Base-by-base conservation (phyloP, 805 yeast genomes). In the Kluyveromyces wickerhamii region DNA sequence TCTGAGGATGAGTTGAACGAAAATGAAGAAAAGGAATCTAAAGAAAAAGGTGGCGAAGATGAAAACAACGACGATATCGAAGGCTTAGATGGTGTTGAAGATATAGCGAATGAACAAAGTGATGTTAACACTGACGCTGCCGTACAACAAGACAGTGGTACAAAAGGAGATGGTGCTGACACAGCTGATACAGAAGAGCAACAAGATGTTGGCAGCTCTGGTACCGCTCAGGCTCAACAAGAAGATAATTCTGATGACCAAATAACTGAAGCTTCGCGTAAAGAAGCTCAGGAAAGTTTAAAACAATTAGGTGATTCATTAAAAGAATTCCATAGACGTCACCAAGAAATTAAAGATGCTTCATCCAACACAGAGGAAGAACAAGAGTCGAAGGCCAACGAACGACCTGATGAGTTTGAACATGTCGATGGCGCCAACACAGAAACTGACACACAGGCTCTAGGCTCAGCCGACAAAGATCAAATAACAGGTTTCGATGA, bases 221-320 rank as follows among this genome's bases (percentile, higher is more conserved):
- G 88, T 5, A 60, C 66, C 43, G 73, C 69, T 4, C 56, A 60
- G 23, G 61, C 69, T 38, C 60, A 66, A 27, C 53, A 57, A 13
- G 54, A 66, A 18, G 60, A 62, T 26, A 51, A 57, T 12, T 54
- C 66, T 8, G 64, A 68, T 19, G 64, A 63, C 11, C 61, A 63
- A 3, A 54, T 59, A 4, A 61, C 65, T 26, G 79, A 73, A 38
- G 63, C 67, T 13, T 74, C 83, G 13, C 64, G 85, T 36, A 79
- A 80, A 34, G 70, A 71, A 47, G 86, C 84, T 26, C 70, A 72
- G 38, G 87, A 86, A 48, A 76, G 94, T 0, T 65, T 89, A 59
- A 83, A 83, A 54, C 87, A 87, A 53, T 68, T 92, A 10, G 97
- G 98, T 34, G 96, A 88, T 58, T 74, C 95, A 1, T 55, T 88